Conservation (phyloP, 148 eudicot genomes). For the Silene conica region DNA sequence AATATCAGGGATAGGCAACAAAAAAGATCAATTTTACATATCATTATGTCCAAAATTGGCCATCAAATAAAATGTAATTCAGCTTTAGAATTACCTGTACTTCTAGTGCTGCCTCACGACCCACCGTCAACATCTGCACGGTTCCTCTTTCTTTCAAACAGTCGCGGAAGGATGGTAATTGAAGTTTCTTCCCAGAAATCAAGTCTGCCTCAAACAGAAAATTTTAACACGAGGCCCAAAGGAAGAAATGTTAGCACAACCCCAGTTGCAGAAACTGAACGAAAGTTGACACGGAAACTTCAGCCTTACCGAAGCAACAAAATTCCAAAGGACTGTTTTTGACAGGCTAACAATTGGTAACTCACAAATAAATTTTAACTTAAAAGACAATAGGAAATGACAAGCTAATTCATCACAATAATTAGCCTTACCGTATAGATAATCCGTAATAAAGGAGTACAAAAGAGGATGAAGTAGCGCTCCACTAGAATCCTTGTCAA, state of each 20-base stretch:
- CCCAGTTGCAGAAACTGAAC: conserved; percentile 58
- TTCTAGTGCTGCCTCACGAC: conserved; percentile 96
- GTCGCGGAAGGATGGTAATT: conserved; percentile 83
- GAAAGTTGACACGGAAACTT: conserved; percentile 64
- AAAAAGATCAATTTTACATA: no score
- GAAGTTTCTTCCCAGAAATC: conserved; percentile 65
- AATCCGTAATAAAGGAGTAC: conserved; percentile 71
- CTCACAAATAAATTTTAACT: conserved; percentile 50
- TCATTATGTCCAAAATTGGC: not conserved
- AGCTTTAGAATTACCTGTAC: conserved; percentile 56
- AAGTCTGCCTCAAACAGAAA: conserved; percentile 95
- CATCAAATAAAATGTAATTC: not conserved
- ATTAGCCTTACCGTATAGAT: conserved; percentile 66
- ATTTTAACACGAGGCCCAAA: conserved; percentile 46
- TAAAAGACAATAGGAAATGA: conserved; percentile 26
- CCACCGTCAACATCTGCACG: conserved; percentile 85
- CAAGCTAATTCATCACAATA: conserved; percentile 11
- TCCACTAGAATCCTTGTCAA: conserved; percentile 81
- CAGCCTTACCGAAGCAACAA: conserved; percentile 99
- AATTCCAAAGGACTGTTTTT: conserved; percentile 84
- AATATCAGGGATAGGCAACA: not conserved
- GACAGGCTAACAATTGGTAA: conserved; percentile 94
- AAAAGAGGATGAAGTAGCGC: conserved; percentile 65
- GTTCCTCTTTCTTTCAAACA: conserved; percentile 86
- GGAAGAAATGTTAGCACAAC: conserved; percentile 61